Evolutionary conservation across 495 filamentous ascomycete species (phyloP), one percentile per base, ranked within the genome.

Genomic region (Choiromyces venosus): DNA sequence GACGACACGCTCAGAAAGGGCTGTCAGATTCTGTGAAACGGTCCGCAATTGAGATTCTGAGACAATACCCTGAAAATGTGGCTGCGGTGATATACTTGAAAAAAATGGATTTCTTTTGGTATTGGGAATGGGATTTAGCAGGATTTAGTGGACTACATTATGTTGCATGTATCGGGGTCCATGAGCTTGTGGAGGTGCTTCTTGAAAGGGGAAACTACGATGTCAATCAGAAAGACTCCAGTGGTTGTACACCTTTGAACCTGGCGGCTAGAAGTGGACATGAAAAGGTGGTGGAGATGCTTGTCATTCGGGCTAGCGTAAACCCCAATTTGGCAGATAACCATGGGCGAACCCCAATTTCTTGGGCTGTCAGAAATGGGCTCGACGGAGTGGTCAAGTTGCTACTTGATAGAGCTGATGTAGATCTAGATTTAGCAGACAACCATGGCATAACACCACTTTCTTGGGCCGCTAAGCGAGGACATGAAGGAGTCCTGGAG

Each of bases 321-420:
- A 38, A 80, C 44, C 61, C 73, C 9, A 52, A 81, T 38, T 37
- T 64, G 29, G 68, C 52, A 61, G 36, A 79, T 52, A 42, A 44
- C 9, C 3, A 37, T 36, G 73, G 77, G 16, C 61, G 52, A 16
- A 76, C 77, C 29, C 73, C 77, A n/a, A 65, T 79, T 18, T 73
- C 68, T 18, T 16, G 38, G 18, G 78, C 78, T 37, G 71, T 71
- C 37, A n/a, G 29, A 67, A 42, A 75, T 39, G 78, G 78, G 7
- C 66, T 71, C 33, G 79, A 66, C 37, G 65, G n/a, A 16, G 72
- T 78, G 4, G 79, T 83, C 9, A 40, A 68, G 25, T 5, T 76
- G 39, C 73, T 81, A 33, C 76, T 81, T n/a, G 70, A 80, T 12
- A 67, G 67, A 44, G 66, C 36, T 6, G 68, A 68, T 25, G 73